Base-by-base conservation (phyloP, 345 rosid genomes). In the Rhizophora apiculata region DNA sequence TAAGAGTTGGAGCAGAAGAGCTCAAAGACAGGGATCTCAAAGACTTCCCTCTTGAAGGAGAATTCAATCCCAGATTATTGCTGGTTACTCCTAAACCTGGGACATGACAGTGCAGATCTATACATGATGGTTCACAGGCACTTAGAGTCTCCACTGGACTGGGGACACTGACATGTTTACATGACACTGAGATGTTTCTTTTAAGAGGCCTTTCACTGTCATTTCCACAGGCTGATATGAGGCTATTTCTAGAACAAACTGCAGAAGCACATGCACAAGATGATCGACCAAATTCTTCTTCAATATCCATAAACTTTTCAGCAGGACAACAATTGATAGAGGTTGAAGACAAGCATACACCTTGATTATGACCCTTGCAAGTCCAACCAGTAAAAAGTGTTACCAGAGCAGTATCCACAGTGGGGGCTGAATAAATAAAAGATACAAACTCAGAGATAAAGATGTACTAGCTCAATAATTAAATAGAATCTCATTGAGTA, bases 381-480 rank as follows among this genome's bases (percentile, higher is more conserved):
- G 82, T 84, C 89, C 87, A 85, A 48, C 89, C 89, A 70, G 81
- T 70, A 72, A 85, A 85, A 55, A 85, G 84, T n/a, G 87, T 85
- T 39, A 85, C 82, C 74, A 85, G 74, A 62, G 89, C 89, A 20
- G 71, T 63, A 69, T 85, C 85, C 21, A 87, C 80, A 27, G 80
- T 67, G 49, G 89, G 89, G 48, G 89, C 89, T 85, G 87, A 70
- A 76, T 65, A 60, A 80, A 52, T 48, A 8, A 24, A 27, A 53
- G 37, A 60, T 43, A 43, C 5, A 43, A 43, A 43, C 13, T 43
- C 15, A 43, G 49, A 43, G 37, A 24, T 60, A 31, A 3, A 63
- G 58, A 31, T 51, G 74, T 66, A 65, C 19, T 15, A 15, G 24
- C 30, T 71, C 19, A 51, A 21, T 16, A 48, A 39, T 57, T 64